Percentiles rank a stretch among this genome's conserved stretches.
These are phyloP conservation scores for Penicillium sp. DNA, from an alignment of 2,329 filamentous ascomycete genomes.

Conservation along the genomic window DNA sequence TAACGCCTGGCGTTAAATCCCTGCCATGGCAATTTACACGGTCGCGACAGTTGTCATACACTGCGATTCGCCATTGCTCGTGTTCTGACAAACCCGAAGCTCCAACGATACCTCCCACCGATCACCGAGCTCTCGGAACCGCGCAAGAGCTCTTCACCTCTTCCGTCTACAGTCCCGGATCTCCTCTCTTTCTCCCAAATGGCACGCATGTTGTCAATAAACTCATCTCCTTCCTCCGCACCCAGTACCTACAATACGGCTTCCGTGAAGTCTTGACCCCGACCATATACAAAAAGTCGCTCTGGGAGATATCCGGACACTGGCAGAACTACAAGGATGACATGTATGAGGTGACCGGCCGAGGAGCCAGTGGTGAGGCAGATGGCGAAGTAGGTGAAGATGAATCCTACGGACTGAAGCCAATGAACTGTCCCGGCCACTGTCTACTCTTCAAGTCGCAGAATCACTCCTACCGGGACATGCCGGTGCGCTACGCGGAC, in stretches of 20 bases:
- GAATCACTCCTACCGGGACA: conserved; percentile 70
- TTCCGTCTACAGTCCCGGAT: conserved; percentile 77
- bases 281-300: conserved; percentile 82
- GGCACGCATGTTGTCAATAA: conserved; percentile 81
- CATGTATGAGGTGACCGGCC: conserved; percentile 75
- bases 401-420: conserved; percentile 78
- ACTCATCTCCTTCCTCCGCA: conserved; percentile 74
- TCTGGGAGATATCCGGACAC: conserved; percentile 84
- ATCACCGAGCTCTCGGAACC: conserved; percentile 51
- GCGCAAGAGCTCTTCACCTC: conserved; percentile 74
- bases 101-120: conserved; percentile 37
- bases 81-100: conserved; percentile 23
- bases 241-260: conserved; percentile 79
- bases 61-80: conserved; percentile 18
- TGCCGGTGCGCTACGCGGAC: conserved; percentile 81
- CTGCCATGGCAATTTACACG: conserved; percentile 2
- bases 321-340: conserved; percentile 88
- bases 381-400: conserved; percentile 54
- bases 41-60: conserved; percentile 17
- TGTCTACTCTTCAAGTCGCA: conserved; percentile 77
- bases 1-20: conserved; percentile 3
- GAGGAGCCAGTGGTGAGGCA: conserved; percentile 45
- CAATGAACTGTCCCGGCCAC: conserved; percentile 91
- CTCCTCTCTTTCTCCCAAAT: conserved; percentile 78
- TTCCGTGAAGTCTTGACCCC: conserved; percentile 88